These are phyloP conservation scores for Dissophora ornata DNA, from an alignment of 192 early-diverging fungal species.

Conservation along the genomic window DNA sequence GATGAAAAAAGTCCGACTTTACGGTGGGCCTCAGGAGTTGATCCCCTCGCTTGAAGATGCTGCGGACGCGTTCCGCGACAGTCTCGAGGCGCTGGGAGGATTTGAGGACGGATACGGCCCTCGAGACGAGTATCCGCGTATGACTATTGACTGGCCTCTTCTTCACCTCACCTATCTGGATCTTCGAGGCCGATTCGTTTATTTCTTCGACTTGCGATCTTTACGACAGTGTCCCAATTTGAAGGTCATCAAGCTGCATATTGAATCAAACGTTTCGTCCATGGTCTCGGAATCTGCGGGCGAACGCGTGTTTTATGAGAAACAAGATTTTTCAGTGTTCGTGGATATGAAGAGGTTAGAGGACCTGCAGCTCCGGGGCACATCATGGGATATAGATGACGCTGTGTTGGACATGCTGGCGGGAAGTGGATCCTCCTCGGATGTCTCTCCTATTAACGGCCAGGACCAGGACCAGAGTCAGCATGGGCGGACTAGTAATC, in stretches of 20 bases:
- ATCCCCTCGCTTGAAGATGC: conserved; percentile 28
- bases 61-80: conserved; percentile 28
- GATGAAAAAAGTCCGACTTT: conserved; percentile 12
- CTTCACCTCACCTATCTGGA: conserved; percentile 18
- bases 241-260: conserved; percentile 4
- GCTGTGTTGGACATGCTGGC: neutral
- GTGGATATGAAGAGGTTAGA: conserved; percentile 14
- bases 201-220: conserved; percentile 17
- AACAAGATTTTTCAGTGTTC: conserved; percentile 12
- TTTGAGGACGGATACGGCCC: conserved; percentile 30
- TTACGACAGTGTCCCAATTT: conserved; percentile 16
- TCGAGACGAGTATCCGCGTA: conserved; percentile 6
- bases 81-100: conserved; percentile 21
- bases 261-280: conserved; percentile 14
- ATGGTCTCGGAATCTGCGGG: neutral
- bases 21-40: conserved; percentile 19
- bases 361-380: conserved; percentile 23
- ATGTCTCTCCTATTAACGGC: neutral
- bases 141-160: conserved; percentile 19
- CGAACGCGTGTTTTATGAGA: neutral
- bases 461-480: neutral
- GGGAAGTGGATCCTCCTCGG: too few species aligned
- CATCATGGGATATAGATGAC: conserved; percentile 28
- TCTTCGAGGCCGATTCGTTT: conserved; percentile 26
- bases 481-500: neutral